Base-by-base conservation (phyloP, 345 rosid genomes). In the Populus deltoides region DNA sequence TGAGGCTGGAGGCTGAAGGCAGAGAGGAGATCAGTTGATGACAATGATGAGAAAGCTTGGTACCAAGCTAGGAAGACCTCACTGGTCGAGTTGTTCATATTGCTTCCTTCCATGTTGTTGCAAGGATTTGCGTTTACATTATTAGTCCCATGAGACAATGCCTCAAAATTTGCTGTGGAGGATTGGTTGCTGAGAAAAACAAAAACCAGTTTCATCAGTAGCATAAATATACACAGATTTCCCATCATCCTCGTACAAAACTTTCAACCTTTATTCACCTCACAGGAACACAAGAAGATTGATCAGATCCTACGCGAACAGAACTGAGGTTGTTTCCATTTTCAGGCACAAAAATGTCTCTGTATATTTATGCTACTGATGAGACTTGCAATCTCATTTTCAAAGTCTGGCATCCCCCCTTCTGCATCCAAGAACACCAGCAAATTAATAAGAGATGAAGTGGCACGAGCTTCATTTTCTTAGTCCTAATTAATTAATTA, bases 1-100 rank as follows among this genome's bases (percentile, higher is more conserved):
- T 8, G 84, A 80, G 22, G 77, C 55, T 22, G 84, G 84, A 31
- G 88, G 81, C 86, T 68, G 79, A 83, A 85, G 38, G 86, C 84
- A 5, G 84, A 70, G 47, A 83, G 84, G n/a, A 85, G 84, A 73
- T 85, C 88, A n/a, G 81, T 57, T 9, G 78, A 68, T 0, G 81
- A 70, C 25, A 82, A 31, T 13, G 86, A 77, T n/a, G 82, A 68
- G 76, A 78, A 83, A 69, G 78, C 74, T 66, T 83, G 85, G 47
- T 72, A 77, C 84, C 84, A 83, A 31, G 88, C 25, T 8, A 83
- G 79, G 25, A 83, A 70, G n/a, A 70, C 68, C 31, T 80, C 83
- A 62, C 72, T 51, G 13, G 51, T 74, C 3, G 81, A 27, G 70
- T 55, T 71, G 76, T 66, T 77, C 53, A 82, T 49, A 45, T 74